Evolutionary conservation across 495 filamentous ascomycete species (phyloP).

Genomic region (Beverwykella pulmonaria): DNA sequence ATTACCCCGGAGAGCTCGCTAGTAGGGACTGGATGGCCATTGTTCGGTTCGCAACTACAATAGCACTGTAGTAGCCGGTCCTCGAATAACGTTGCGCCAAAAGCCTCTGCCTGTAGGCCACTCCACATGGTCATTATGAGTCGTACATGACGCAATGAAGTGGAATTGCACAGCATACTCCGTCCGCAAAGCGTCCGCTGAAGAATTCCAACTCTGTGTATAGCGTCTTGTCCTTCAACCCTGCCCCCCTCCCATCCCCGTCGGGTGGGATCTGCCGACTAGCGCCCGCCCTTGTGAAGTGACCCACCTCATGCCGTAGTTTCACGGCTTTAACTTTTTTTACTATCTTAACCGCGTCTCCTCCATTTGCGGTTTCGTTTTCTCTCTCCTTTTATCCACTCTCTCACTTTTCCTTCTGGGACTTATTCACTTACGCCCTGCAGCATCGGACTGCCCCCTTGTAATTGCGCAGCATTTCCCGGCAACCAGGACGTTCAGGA

Average conservation of each 20-base stretch:
- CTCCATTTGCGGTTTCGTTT: background rate
- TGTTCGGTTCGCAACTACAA: no score
- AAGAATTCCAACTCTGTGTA: background rate
- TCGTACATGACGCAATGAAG: no score
- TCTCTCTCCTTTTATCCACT: background rate
- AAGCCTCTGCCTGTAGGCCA: no score
- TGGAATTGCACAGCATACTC: background rate
- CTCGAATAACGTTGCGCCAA: background rate
- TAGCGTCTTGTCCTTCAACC: background rate
- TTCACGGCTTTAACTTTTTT: background rate
- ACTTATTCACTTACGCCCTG: background rate
- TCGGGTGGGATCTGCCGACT: background rate
- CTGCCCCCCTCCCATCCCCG: background rate
- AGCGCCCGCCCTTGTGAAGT: background rate
- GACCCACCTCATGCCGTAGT: conserved; percentile 22
- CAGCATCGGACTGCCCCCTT: background rate
- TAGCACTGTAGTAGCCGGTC: background rate
- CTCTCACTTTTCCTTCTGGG: background rate
- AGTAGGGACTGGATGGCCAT: background rate
- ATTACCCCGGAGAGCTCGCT: no score
- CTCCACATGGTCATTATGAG: background rate
- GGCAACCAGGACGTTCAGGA: background rate
- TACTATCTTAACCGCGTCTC: conserved; percentile 14
- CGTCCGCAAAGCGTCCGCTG: conserved; percentile 12
- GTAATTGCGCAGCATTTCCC: background rate